Base-by-base conservation (phyloP, 768 basidiomycete species). In the Xerocomellus intermedius region DNA sequence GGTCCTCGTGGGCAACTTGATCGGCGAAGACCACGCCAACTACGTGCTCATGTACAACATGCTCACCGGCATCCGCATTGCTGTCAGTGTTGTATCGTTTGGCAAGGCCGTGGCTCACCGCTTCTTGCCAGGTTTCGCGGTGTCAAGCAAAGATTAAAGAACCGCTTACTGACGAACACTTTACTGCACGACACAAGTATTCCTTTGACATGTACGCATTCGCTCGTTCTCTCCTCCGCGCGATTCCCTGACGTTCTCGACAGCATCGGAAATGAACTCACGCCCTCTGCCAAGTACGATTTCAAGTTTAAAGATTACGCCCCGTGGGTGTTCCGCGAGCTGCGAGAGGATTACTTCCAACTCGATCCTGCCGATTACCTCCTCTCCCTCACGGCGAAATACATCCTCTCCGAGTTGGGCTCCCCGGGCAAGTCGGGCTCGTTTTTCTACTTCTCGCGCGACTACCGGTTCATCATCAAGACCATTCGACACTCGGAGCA, bases 251-350 rank as follows among this genome's bases (percentile, higher is more conserved):
- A 64, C 24, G 24, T 58, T 48, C 42, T 46, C 21, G 38, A 30
- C 64, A 95, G 93, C 61, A 82, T 97, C 65, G 97, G 97, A 21
- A 98, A 99, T 72, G 97, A 99, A 74, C 79, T 99, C 24, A 98
- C 97, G 13, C 97, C 97, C 0, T 97, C 94, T 0, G 95, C 96
- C 5, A 89, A 87, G 75, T 99, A 99, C 75, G 97, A 98, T 72
- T 98, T 98, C 82, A 99, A 99, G 74, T 98, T 98, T 80, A 98
- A 98, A 72, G 96, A 99, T 69, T 99, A 98, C 70, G 94, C 95
- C 0, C 96, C 97, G 0, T 97, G 91, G 89, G 91, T 98, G 4
- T 99, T 99, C 74, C 91, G 96, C 26, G 90, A 93, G 52, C 77
- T 99, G 14, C 88, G 97, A 30, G 96, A 98, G 74, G 89, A 94